These are phyloP conservation scores for Vicia faba DNA, from an alignment of 306 rosid species.

Conservation along the genomic window DNA sequence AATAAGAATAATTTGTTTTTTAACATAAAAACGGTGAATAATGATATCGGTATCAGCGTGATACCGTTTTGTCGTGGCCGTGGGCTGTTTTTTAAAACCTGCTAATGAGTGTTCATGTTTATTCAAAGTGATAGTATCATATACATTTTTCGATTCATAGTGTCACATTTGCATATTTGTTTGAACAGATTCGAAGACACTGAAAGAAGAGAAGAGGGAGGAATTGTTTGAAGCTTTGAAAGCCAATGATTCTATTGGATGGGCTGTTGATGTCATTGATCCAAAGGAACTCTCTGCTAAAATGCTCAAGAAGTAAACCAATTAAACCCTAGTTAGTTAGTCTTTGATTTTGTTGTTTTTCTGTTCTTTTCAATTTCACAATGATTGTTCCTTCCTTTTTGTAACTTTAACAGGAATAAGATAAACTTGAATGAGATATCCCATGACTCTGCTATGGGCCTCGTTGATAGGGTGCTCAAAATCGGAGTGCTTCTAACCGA, in stretches of 20 bases:
- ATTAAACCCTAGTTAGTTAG: not conserved
- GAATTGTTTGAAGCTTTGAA: slow-evolving; percentile 73
- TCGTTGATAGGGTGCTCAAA: slow-evolving; percentile 59
- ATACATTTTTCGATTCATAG: too few species aligned
- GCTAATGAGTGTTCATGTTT: too few species aligned
- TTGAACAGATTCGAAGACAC: slow-evolving; percentile 77
- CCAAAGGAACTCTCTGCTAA: slow-evolving; percentile 84
- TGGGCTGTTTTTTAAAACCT: too few species aligned
- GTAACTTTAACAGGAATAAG: slow-evolving; percentile 61
- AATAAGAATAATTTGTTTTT: too few species aligned
- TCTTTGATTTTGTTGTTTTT: not conserved
- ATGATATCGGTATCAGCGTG: too few species aligned
- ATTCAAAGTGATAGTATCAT: too few species aligned
- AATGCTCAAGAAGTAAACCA: slow-evolving; percentile 69
- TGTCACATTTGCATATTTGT: too few species aligned
- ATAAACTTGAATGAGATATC: slow-evolving; percentile 91
- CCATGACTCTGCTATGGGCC: slow-evolving; percentile 87
- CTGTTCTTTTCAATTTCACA: slow-evolving; percentile 10
- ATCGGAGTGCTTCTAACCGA: slow-evolving; percentile 90
- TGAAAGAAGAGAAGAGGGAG: slow-evolving; percentile 95
- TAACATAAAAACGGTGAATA: too few species aligned
- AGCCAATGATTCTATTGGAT: slow-evolving; percentile 70
- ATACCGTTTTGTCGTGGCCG: too few species aligned
- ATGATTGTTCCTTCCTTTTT: not conserved
- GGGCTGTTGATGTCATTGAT: slow-evolving; percentile 89